These are phyloP conservation scores for Monosporascus sp. DNA, from an alignment of 2,329 filamentous ascomycete genomes.

Conservation along the genomic window DNA sequence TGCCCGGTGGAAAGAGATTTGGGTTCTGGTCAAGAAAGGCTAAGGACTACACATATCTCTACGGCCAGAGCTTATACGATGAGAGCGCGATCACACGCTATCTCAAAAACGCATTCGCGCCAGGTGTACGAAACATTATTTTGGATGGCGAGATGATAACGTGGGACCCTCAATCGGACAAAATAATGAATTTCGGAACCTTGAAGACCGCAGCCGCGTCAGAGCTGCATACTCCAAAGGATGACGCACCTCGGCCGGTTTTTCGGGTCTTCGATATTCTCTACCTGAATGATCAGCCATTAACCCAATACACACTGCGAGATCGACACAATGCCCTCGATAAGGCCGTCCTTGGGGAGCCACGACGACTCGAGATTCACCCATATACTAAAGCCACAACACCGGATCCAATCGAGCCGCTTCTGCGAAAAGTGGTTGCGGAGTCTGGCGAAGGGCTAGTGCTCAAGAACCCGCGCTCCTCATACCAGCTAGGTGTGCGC, in stretches of 20 bases:
- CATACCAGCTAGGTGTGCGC: slow-evolving; percentile 80
- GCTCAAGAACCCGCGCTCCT: slow-evolving; percentile 84
- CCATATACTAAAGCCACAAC: slow-evolving; percentile 60
- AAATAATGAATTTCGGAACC: slow-evolving; percentile 83
- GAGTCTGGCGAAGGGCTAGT: slow-evolving; percentile 87
- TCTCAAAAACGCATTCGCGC: slow-evolving; percentile 68
- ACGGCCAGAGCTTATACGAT: slow-evolving; percentile 72
- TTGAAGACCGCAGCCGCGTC: slow-evolving; percentile 84
- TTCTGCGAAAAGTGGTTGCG: slow-evolving; percentile 76
- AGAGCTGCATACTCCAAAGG: slow-evolving; percentile 67
- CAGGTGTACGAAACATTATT: slow-evolving; percentile 78
- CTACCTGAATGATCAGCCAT: slow-evolving; percentile 72
- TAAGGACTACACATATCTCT: slow-evolving; percentile 93
- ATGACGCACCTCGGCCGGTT: slow-evolving; percentile 64
- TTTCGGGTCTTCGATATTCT: slow-evolving; percentile 89
- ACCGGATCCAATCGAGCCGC: slow-evolving; percentile 69
- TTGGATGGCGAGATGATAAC: slow-evolving; percentile 98
- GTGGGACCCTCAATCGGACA: slow-evolving; percentile 83
- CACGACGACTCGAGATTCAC: slow-evolving; percentile 79
- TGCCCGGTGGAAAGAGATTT: slow-evolving; percentile 68
- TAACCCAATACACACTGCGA: slow-evolving; percentile 77
- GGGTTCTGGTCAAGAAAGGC: slow-evolving; percentile 93
- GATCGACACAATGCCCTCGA: slow-evolving; percentile 74
- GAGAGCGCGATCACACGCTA: slow-evolving; percentile 74
- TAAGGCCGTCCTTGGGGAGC: slow-evolving; percentile 61